Conservation (phyloP, 169 alveolate genomes). For the Blepharisma undulans region DNA sequence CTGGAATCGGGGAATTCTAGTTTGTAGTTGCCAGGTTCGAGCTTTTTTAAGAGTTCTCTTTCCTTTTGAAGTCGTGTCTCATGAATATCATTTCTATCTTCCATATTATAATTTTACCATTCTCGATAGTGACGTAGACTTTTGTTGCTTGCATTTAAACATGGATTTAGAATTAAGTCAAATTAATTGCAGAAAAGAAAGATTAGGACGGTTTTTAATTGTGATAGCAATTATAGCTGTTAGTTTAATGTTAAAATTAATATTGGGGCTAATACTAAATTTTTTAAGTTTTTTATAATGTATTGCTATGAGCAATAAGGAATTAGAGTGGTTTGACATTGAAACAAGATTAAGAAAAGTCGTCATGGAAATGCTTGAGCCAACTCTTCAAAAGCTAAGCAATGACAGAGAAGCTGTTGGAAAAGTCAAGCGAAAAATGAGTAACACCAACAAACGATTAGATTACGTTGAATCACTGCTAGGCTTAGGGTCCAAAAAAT, state of each 20-base stretch:
- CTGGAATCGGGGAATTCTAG: background rate
- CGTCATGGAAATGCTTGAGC: constrained; percentile 54
- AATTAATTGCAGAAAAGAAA: background rate
- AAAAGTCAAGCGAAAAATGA: background rate
- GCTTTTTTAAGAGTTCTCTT: background rate
- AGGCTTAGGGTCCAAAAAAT: background rate
- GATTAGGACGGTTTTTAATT: background rate
- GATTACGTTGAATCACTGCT: background rate
- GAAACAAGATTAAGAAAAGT: constrained; percentile 64
- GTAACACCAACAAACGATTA: background rate
- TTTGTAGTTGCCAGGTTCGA: constrained; percentile 5
- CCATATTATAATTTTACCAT: background rate
- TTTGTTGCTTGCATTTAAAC: background rate
- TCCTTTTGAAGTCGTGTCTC: constrained; percentile 32
- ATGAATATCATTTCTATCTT: background rate
- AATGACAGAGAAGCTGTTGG: background rate
- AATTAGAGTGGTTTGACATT: constrained; percentile 44
- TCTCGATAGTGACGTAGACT: background rate
- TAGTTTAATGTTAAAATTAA: background rate
- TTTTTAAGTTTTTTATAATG: background rate
- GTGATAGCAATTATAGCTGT: background rate
- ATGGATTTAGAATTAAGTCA: background rate
- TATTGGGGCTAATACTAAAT: background rate
- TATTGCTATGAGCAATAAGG: background rate
- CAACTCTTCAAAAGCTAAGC: constrained; percentile 37